Evolutionary conservation across 129 eudicot genomes (phyloP).

Genomic region (Ambrosia artemisiifolia): DNA sequence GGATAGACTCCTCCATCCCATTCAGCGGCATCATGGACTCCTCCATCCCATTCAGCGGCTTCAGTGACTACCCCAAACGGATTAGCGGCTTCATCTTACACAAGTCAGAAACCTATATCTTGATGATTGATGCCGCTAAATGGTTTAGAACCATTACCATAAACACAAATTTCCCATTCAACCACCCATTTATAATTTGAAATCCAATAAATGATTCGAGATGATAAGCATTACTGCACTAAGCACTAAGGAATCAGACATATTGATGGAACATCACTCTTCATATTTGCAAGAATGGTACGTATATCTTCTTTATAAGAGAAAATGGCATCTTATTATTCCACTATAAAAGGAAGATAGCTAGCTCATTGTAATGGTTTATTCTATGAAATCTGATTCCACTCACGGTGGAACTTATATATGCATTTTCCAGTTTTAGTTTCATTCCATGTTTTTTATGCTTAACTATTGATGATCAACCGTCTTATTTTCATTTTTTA

Average conservation of each 20-base stretch:
- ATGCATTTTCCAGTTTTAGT: neutral
- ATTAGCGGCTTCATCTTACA: too few species aligned
- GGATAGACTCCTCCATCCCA: too few species aligned
- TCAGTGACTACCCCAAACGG: too few species aligned
- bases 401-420: neutral
- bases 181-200: too few species aligned
- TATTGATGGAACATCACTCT: slow-evolving; percentile 1
- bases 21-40: too few species aligned
- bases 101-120: too few species aligned
- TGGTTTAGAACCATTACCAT: too few species aligned
- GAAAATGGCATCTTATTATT: neutral
- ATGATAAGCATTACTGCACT: neutral
- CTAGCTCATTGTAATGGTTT: neutral
- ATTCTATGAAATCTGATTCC: slow-evolving; percentile 5
- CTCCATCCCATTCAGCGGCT: too few species aligned
- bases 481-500: neutral
- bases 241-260: neutral
- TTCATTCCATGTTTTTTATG: neutral
- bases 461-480: neutral
- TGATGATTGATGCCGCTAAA: too few species aligned
- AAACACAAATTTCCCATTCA: too few species aligned
- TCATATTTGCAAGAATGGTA: neutral
- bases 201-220: too few species aligned
- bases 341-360: neutral
- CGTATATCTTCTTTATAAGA: neutral